Base-by-base conservation (phyloP, 73 alveolate species). In the Paramecium bursaria region DNA sequence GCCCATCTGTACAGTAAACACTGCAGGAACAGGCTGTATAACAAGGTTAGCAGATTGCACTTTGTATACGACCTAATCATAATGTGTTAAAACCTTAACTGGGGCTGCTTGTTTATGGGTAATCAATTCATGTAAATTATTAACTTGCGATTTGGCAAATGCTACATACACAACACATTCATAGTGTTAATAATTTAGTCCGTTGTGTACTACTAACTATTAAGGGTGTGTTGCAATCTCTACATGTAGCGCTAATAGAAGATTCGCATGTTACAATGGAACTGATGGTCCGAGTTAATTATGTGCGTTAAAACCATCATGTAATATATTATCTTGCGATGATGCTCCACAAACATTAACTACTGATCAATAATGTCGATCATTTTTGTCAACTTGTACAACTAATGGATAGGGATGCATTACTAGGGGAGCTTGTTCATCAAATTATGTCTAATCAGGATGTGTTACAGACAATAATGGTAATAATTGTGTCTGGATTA, bases 331-430 rank as follows among this genome's bases (percentile, higher is more conserved):
- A 19, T 9, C 17, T 17, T 67, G 82, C 35, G 10, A 21, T 10
- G 82, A 67, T 67, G 82, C 82, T 7, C 55, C 82, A 1, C 3
- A 33, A 6, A 25, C 82, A 2, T 67, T 25, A 25, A 25, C 53
- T 1, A 67, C 82, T 2, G 61, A 67, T 42, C 46, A 31, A 0
- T 42, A 67, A 39, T 67, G 82, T 14, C 33, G 25, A 67, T 14
- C 11, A 0, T 67, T 35, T 13, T 25, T 21, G 22, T 4, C 6
- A 1, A 47, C 33, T 39, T 67, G 82, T 14, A 67, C 82, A 4
- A 67, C 82, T 17, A 67, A 67, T 67, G 82, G 82, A 19, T 21
- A 15, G 14, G 82, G 82, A 4, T 67, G 82, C 44, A 57, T 67
- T 3, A 1, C 14, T 1, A 13, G 82, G 21, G 22, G 46, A 27